These are phyloP conservation scores for Chlamydomonas schloesseri DNA, from an alignment of 139 green algal species.

Conservation along the genomic window DNA sequence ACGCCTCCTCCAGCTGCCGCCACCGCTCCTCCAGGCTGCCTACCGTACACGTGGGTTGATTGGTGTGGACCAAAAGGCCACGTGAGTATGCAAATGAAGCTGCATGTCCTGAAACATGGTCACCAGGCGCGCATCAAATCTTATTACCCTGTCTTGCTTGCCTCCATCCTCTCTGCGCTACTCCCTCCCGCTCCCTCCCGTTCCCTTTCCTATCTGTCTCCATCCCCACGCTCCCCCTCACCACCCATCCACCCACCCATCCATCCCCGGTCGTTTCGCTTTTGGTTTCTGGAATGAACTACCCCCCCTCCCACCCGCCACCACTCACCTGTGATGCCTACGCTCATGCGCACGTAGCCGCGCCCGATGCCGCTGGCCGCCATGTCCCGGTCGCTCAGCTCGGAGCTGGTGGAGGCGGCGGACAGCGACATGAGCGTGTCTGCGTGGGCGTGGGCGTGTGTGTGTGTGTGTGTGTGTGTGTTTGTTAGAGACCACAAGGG, in stretches of 20 bases:
- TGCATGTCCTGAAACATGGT: too few species aligned
- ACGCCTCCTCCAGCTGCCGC: slow-evolving; percentile 72
- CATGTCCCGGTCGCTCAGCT: slow-evolving; percentile 66
- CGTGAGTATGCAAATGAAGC: too few species aligned
- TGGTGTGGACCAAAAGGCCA: too few species aligned
- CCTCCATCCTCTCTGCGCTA: background rate
- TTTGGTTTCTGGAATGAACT: too few species aligned
- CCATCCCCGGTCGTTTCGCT: too few species aligned
- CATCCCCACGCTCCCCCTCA: background rate
- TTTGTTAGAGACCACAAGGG: too few species aligned
- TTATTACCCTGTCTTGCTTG: too few species aligned
- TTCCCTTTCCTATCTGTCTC: background rate
- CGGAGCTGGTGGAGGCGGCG: slow-evolving; percentile 65
- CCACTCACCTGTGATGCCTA: slow-evolving; percentile 72
- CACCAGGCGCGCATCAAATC: too few species aligned
- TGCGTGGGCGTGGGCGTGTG: too few species aligned
- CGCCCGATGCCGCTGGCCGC: slow-evolving; percentile 59
- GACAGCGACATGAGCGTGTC: slow-evolving; percentile 77
- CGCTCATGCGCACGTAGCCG: slow-evolving; percentile 74
- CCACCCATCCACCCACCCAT: too few species aligned
- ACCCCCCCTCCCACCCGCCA: too few species aligned
- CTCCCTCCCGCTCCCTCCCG: background rate
- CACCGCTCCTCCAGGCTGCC: slow-evolving; percentile 72
- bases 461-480: too few species aligned
- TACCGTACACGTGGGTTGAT: background rate